Evolutionary conservation across 192 early-diverging fungal genomes (phyloP).

Genomic region (Podila minutissima): DNA sequence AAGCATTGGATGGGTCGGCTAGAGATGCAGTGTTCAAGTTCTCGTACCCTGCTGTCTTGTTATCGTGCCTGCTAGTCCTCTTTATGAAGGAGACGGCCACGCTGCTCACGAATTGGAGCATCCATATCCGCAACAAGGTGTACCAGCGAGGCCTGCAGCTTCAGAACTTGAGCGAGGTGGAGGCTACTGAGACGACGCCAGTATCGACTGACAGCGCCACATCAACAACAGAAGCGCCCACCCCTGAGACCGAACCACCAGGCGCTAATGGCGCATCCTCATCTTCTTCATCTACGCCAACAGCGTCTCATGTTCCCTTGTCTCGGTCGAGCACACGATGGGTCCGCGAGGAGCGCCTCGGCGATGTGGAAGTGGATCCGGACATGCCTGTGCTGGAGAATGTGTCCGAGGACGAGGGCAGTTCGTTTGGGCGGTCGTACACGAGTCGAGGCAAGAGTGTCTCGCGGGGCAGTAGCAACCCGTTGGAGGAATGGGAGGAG

Average conservation of each 20-base stretch:
- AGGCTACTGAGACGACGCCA: neutral
- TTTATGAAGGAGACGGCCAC: constrained; percentile 20
- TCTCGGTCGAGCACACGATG: neutral
- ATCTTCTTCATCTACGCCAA: neutral
- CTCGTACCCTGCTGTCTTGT: constrained; percentile 54
- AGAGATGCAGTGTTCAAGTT: constrained; percentile 33
- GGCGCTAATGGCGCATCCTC: neutral
- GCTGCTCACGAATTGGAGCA: constrained; percentile 76
- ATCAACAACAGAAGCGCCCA: neutral
- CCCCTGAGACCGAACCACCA: neutral
- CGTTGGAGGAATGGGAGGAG: neutral
- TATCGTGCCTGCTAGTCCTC: constrained; percentile 33
- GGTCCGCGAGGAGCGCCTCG: neutral
- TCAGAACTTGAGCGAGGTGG: constrained; percentile 75
- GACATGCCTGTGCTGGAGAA: neutral
- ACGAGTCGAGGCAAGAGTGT: neutral
- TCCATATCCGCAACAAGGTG: constrained; percentile 80
- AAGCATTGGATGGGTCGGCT: constrained; percentile 26
- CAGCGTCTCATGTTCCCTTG: neutral
- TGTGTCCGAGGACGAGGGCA: neutral
- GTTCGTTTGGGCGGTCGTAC: neutral
- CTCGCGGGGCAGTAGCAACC: neutral
- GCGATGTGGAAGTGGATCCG: neutral
- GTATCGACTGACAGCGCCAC: neutral
- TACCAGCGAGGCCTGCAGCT: constrained; percentile 87